Evolutionary conservation across 805 yeast species (phyloP).

Genomic region (Lachancea quebecensis): DNA sequence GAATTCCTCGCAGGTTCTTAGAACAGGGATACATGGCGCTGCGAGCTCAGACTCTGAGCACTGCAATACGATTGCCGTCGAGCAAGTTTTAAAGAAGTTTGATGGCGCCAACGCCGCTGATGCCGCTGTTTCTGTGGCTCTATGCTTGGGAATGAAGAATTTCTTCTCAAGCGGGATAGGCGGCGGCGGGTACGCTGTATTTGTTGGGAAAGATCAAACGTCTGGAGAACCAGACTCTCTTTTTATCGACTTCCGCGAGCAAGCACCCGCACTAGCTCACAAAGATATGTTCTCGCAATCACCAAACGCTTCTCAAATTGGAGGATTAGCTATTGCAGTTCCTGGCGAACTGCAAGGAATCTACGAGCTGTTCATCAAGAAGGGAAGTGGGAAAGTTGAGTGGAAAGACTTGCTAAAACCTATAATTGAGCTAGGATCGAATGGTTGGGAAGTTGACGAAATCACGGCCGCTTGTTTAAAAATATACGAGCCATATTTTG

Average conservation of each 20-base stretch:
- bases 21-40: constrained; percentile 27
- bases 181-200: constrained; percentile 77
- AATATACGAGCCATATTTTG: constrained; percentile 31
- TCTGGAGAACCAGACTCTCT: constrained; percentile 37
- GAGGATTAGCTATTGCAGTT: constrained; percentile 82
- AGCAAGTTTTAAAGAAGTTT: constrained; percentile 22
- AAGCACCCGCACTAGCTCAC: constrained; percentile 62
- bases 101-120: constrained; percentile 80
- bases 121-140: constrained; percentile 81
- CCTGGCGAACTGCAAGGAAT: constrained; percentile 92
- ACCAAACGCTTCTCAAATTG: constrained; percentile 50
- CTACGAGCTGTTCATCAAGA: constrained; percentile 49
- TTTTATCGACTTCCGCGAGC: constrained; percentile 80
- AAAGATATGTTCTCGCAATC: constrained; percentile 55
- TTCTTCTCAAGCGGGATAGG: constrained; percentile 87
- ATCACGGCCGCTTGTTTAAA: constrained; percentile 40
- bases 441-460: constrained; percentile 55
- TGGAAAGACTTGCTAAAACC: constrained; percentile 77
- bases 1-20: constrained; percentile 15
- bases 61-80: constrained; percentile 26
- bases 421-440: constrained; percentile 54
- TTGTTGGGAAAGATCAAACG: constrained; percentile 15
- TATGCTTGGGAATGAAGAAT: constrained; percentile 80
- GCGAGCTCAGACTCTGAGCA: constrained; percentile 34
- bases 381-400: constrained; percentile 61